Percentiles rank a stretch among this genome's conserved stretches.
phyloP scores from a whole-genome alignment of 192 early-diverging fungal genomes.

The Mortierella claussenii region DNA sequence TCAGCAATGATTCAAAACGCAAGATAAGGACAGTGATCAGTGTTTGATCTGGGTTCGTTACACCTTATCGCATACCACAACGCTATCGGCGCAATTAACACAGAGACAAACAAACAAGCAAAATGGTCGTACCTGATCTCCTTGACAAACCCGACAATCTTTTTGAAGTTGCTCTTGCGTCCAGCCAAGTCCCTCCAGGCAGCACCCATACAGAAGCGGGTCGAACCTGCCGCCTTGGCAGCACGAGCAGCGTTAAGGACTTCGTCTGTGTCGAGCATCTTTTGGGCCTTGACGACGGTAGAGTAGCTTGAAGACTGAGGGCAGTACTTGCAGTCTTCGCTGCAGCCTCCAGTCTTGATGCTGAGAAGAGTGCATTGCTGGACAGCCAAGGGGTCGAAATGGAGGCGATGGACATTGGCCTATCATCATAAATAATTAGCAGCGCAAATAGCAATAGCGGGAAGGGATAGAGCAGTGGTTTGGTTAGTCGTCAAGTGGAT shows the following conservation, averaged over 20 bases:
- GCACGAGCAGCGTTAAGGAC: constrained; percentile 76
- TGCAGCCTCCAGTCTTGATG: constrained; percentile 89
- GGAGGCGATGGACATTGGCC: constrained; percentile 79
- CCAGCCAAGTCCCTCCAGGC: constrained; percentile 86
- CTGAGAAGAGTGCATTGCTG: constrained; percentile 84
- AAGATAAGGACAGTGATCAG: too few relatives aligned
- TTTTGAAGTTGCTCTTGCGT: constrained; percentile 85
- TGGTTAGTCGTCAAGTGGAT: too few relatives aligned
- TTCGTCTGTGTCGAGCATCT: constrained; percentile 75
- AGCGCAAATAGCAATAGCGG: neutral
- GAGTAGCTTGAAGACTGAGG: constrained; percentile 82
- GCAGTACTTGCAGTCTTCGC: constrained; percentile 87
- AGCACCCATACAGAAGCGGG: constrained; percentile 90
- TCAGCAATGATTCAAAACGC: too few relatives aligned
- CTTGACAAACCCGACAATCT: constrained; percentile 76
- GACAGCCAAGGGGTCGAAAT: constrained; percentile 75
- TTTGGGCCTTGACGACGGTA: constrained; percentile 74
- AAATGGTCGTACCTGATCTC: constrained; percentile 70
- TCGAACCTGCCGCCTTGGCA: constrained; percentile 81
- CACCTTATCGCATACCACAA: too few relatives aligned
- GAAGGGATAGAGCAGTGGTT: too few relatives aligned
- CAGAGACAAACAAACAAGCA: neutral
- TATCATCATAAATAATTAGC: constrained; percentile 23
- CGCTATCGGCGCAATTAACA: too few relatives aligned
- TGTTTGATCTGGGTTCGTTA: too few relatives aligned